Evolutionary conservation across 2,329 filamentous ascomycete genomes (phyloP), one percentile per base, ranked within the genome.

Genomic region (Hortaea werneckii): DNA sequence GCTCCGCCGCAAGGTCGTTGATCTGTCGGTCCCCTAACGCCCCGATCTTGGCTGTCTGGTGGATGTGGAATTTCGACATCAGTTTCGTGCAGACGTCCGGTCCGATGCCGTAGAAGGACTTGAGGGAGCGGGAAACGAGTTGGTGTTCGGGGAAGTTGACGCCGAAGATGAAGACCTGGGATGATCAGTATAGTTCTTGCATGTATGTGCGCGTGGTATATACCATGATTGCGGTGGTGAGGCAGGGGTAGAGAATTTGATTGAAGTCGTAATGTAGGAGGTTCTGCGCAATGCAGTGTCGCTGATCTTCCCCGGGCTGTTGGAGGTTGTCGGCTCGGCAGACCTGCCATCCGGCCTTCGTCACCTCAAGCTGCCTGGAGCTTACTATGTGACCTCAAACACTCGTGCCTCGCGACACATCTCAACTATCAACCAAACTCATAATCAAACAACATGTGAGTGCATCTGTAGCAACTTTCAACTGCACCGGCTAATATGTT

Each of bases 61-160:
- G 86, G 63, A 98, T 94, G 58, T 83, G 82, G 71, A 87, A 83
- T 61, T 87, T 89, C 54, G 92, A 86, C 73, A 96, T 83, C 57
- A 98, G 81, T 38, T 82, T 80, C 42, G 76, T 69, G 44, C 84
- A 85, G 30, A 78, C 70, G 54, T 79, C 75, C 35, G 80, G 76
- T 6, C 89, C 89, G 49, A 95, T 77, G 51, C 85, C 86, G 65
- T 94, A 95, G 75, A 95, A 95, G 48, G 77, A 77, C 67, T 87
- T 77, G 54, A 98, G 83, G 41, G 79, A 80, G 75, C 51, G 51
- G 37, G 58, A 45, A 65, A 96, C 83, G 62, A 95, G 78, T 67
- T 83, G 82, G 60, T 74, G 71, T 71, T 95, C 89, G 58, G 79
- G 72, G 73, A 96, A 95, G 72, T 85, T 89, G 72, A 86, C 75